Conservation (phyloP, 2,329 filamentous ascomycete species). For the Massarina eburnea region DNA sequence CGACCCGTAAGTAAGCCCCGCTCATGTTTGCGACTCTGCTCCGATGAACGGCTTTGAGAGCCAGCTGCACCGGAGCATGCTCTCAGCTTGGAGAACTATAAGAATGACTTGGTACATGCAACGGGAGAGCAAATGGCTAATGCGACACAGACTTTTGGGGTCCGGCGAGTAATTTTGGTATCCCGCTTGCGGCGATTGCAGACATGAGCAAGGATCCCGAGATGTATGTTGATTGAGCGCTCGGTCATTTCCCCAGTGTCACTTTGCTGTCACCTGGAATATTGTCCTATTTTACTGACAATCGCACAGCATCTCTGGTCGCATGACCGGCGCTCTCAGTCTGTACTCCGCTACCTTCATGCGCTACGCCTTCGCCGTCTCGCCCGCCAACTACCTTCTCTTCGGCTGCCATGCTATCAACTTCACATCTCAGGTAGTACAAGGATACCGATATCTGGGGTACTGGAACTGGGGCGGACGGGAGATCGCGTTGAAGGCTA, state of each 20-base stretch:
- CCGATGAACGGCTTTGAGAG: conserved; percentile 4
- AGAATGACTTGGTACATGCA: background rate
- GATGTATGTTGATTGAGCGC: conserved; percentile 43
- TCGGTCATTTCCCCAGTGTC: background rate
- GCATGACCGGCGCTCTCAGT: conserved; percentile 63
- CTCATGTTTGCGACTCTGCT: conserved; percentile 1
- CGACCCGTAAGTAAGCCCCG: conserved; percentile 49
- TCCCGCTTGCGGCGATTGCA: conserved; percentile 56
- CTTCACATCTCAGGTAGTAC: conserved; percentile 61
- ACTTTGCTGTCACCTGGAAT: background rate
- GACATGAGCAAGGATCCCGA: conserved; percentile 57
- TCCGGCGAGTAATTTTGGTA: conserved; percentile 56
- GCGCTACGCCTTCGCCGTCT: conserved; percentile 66
- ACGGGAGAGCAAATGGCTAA: background rate
- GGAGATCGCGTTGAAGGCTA: conserved; percentile 45
- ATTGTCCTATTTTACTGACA: background rate
- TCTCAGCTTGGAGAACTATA: background rate
- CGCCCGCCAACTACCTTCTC: conserved; percentile 66
- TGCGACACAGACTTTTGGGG: conserved; percentile 54
- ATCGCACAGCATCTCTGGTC: conserved; percentile 61
- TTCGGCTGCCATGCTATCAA: conserved; percentile 69
- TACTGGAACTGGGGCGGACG: conserved; percentile 59
- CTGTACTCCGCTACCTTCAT: conserved; percentile 66
- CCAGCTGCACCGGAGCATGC: background rate
- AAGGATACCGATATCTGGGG: conserved; percentile 63